Evolutionary conservation across 2,329 filamentous ascomycete species (phyloP).

Genomic region (Claviceps pazoutovae): DNA sequence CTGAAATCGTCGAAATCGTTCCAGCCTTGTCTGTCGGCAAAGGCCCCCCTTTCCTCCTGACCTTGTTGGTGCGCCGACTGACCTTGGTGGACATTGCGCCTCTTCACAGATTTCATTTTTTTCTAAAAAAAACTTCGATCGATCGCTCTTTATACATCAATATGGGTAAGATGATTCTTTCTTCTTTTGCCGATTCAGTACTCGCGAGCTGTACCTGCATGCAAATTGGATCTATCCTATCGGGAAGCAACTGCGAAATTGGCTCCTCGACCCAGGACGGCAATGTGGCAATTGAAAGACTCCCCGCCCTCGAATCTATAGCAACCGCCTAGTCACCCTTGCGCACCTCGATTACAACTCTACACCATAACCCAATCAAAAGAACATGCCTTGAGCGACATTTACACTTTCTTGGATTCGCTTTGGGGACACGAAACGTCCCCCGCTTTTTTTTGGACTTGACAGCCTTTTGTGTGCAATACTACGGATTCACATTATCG

Average conservation of each 20-base stretch:
- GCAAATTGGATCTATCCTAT: slow-evolving; percentile 10
- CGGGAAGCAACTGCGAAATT: slow-evolving; percentile 10
- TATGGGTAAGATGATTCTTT: slow-evolving; percentile 28
- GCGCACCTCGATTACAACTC: background rate
- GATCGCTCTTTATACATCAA: slow-evolving; percentile 25
- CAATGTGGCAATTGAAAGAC: slow-evolving; percentile 3
- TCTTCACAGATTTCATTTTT: slow-evolving; percentile 10
- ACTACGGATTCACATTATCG: slow-evolving; percentile 5
- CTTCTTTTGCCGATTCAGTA: slow-evolving; percentile 6
- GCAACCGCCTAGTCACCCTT: slow-evolving; percentile 3
- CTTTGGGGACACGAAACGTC: background rate
- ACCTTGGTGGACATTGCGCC: slow-evolving; percentile 1
- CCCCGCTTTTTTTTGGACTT: slow-evolving; percentile 16
- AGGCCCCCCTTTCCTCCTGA: slow-evolving; percentile 11
- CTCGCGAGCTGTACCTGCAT: background rate
- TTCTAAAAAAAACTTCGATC: slow-evolving; percentile 10
- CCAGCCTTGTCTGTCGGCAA: background rate
- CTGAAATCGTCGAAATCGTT: background rate
- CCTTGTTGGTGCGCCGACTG: slow-evolving; percentile 11
- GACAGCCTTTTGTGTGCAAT: slow-evolving; percentile 13
- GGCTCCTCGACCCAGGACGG: slow-evolving; percentile 5
- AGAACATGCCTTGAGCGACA: slow-evolving; percentile 24
- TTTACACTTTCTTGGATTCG: slow-evolving; percentile 33
- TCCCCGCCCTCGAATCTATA: background rate
- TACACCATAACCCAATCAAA: slow-evolving; percentile 13